Evolutionary conservation across 2,329 filamentous ascomycete species (phyloP).

Genomic region (Cytospora schulzeri): DNA sequence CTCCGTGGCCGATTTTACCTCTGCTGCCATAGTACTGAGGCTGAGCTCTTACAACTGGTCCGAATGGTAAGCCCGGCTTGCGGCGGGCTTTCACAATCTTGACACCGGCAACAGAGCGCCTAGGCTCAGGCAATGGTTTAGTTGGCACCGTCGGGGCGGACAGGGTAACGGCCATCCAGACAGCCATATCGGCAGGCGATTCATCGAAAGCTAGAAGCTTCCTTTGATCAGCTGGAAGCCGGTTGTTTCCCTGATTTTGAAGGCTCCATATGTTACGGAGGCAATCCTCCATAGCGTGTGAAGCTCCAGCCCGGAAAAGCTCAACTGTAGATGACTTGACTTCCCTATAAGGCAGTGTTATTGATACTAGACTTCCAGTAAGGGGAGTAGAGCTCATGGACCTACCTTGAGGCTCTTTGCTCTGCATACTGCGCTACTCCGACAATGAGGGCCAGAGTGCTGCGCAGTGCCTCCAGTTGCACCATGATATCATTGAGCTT

Average conservation of each 20-base stretch:
- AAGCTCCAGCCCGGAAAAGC: not conserved
- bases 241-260: not conserved
- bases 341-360: not conserved
- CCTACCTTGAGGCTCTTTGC: not conserved
- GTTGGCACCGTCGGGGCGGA: not conserved
- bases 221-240: not conserved
- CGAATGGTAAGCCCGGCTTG: not conserved
- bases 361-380: not conserved
- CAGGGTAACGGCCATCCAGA: not conserved
- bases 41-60: not conserved
- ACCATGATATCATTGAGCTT: not conserved
- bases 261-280: not conserved
- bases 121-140: not conserved
- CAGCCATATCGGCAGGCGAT: slow-evolving; percentile 1
- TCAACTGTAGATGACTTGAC: not conserved
- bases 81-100: not conserved
- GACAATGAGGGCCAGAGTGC: not conserved
- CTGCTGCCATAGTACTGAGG: not conserved
- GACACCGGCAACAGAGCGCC: not conserved
- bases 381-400: too few relatives aligned
- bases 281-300: not conserved
- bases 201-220: not conserved
- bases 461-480: not conserved
- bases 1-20: not conserved
- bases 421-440: not conserved